phyloP scores from a whole-genome alignment of 306 rosid species.

The Prunus mume region DNA sequence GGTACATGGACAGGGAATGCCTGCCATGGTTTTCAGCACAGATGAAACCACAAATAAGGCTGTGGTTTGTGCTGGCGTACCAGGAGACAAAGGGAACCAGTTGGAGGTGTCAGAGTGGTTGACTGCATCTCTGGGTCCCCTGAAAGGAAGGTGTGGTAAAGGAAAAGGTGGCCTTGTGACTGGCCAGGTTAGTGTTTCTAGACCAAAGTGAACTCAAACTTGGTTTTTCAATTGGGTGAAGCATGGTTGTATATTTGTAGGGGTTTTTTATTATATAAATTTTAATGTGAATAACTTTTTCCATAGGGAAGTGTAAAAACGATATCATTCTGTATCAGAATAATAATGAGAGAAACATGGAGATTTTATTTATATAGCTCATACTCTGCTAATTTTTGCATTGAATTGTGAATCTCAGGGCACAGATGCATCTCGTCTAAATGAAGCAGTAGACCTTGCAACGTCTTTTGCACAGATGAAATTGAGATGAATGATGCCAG shows the following conservation, averaged over 20 bases:
- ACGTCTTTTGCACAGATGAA: constrained; percentile 64
- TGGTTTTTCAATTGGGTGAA: not conserved
- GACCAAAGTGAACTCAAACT: not conserved
- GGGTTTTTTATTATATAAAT: not conserved
- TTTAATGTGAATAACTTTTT: no score
- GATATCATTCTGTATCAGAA: not conserved
- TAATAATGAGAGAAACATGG: not conserved
- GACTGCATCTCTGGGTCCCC: constrained; percentile 68
- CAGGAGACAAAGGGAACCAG: constrained; percentile 48
- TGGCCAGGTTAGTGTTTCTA: constrained; percentile 75
- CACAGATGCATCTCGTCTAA: constrained; percentile 65
- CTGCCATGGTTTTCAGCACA: constrained; percentile 90
- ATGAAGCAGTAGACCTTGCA: constrained; percentile 78
- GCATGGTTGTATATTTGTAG: no score
- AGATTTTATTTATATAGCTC: not conserved
- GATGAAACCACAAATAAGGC: constrained; percentile 82
- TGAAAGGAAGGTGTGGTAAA: constrained; percentile 87
- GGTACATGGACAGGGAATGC: constrained; percentile 60
- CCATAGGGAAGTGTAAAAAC: not conserved
- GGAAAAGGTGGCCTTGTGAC: constrained; percentile 96
- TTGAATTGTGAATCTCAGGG: constrained; percentile 53
- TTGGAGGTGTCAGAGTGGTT: constrained; percentile 93
- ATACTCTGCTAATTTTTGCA: not conserved
- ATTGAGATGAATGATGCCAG: constrained; percentile 37
- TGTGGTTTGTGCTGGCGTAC: constrained; percentile 96